These are phyloP conservation scores for Rhododendron kiyosumense DNA, from an alignment of 148 eudicot species.

Conservation along the genomic window DNA sequence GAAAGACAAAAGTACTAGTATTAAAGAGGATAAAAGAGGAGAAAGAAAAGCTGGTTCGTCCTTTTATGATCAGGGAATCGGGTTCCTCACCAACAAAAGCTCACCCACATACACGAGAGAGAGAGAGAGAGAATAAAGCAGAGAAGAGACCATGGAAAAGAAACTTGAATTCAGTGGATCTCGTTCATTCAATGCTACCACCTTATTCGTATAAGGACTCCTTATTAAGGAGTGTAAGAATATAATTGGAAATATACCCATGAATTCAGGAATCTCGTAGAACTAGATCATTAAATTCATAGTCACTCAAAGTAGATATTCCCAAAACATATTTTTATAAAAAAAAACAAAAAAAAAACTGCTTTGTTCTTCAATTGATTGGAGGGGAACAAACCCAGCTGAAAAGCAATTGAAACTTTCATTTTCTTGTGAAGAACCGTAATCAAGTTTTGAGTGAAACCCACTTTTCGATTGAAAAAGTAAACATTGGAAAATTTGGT, in stretches of 20 bases:
- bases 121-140: not conserved
- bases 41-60: slow-evolving; percentile 19
- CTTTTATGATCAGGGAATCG: slow-evolving; percentile 19
- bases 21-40: not conserved
- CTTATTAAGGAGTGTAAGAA: not conserved
- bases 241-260: not conserved
- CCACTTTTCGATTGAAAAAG: not conserved
- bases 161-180: slow-evolving; percentile 4
- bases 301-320: not conserved
- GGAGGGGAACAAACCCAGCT: not conserved
- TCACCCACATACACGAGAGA: not conserved
- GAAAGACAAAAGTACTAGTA: not conserved
- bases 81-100: slow-evolving; percentile 24
- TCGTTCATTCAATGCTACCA: not conserved
- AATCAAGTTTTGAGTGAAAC: not conserved
- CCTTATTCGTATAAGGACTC: not conserved
- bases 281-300: not conserved
- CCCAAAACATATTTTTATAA: not conserved
- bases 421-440: not conserved
- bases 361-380: not conserved
- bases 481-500: not conserved
- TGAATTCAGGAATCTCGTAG: slow-evolving; percentile 10
- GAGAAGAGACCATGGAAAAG: not conserved
- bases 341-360: not conserved
- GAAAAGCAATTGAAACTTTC: not conserved